Percentiles rank a stretch among this genome's conserved stretches.
These are phyloP conservation scores for Pseudocercospora pini-densiflorae DNA, from an alignment of 2,329 filamentous ascomycete genomes.

Conservation along the genomic window DNA sequence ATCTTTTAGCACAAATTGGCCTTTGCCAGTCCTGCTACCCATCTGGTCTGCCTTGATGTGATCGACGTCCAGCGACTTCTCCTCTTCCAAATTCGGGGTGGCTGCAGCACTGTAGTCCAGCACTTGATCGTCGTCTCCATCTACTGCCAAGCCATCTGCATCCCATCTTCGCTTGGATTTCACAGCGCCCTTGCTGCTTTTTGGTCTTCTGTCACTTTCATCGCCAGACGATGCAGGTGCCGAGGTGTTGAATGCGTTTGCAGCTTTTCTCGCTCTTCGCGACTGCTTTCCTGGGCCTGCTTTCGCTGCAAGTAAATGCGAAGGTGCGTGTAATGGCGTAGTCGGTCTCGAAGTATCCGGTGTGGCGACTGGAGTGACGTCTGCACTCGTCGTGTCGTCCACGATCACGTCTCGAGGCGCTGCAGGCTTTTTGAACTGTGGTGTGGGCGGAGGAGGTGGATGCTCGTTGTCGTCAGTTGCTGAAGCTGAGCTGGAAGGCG, in stretches of 20 bases:
- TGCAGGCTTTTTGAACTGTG: conserved; percentile 52
- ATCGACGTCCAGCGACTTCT: conserved; percentile 62
- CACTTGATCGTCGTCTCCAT: conserved; percentile 75
- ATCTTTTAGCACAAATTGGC: conserved; percentile 92
- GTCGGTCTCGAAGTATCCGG: conserved; percentile 78
- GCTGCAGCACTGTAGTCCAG: conserved; percentile 85
- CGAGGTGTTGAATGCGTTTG: conserved; percentile 53
- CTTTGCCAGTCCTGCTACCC: conserved; percentile 83
- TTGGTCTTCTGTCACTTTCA: conserved; percentile 63
- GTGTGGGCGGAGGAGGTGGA: conserved; percentile 57
- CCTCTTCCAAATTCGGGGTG: conserved; percentile 57
- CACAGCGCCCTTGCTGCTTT: conserved; percentile 58
- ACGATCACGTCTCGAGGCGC: conserved; percentile 19
- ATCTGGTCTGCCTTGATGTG: conserved; percentile 78
- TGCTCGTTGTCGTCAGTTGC: conserved; percentile 56
- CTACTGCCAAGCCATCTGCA: conserved; percentile 83
- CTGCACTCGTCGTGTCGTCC: conserved; percentile 59
- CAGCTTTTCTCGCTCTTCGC: conserved; percentile 75
- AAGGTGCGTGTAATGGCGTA: conserved; percentile 64
- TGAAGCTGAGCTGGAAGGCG: conserved; percentile 55
- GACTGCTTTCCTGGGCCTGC: conserved; percentile 79
- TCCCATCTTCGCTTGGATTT: conserved; percentile 96
- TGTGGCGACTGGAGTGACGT: conserved; percentile 71
- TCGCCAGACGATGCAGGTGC: conserved; percentile 80
- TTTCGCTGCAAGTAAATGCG: conserved; percentile 74